Base-by-base conservation (phyloP, 116 monocot genomes). In the Iris pallida region DNA sequence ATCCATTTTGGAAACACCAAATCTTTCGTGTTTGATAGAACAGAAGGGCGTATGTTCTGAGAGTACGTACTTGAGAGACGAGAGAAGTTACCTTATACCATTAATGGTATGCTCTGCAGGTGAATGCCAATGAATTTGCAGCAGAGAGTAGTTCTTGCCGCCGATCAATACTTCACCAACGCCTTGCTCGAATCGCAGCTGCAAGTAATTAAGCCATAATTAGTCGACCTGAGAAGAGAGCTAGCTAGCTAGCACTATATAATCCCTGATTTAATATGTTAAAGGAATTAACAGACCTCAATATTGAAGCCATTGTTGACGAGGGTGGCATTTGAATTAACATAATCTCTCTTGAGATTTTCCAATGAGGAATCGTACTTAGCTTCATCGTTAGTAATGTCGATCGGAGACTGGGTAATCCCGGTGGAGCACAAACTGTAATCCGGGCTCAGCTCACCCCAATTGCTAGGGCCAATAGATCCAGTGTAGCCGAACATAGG, bases 21-120 rank as follows among this genome's bases (percentile, higher is more conserved):
- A n/a, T n/a, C n/a, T n/a, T n/a, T n/a, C n/a, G n/a, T n/a, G n/a
- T n/a, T n/a, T n/a, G n/a, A n/a, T n/a, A n/a, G n/a, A n/a, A n/a
- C n/a, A n/a, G n/a, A n/a, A n/a, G n/a, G n/a, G n/a, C n/a, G n/a
- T n/a, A n/a, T n/a, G n/a, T n/a, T n/a, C n/a, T n/a, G n/a, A n/a
- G n/a, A n/a, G n/a, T n/a, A n/a, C n/a, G n/a, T n/a, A n/a, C n/a
- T n/a, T n/a, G n/a, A n/a, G n/a, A n/a, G n/a, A n/a, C n/a, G n/a
- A n/a, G n/a, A n/a, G n/a, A n/a, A n/a, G n/a, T n/a, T n/a, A 78
- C 84, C 75, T 55, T 57, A 73, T 19, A 4, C 81, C 84, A 45
- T 84, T 55, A 53, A 88, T 69, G 14, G 81, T 81, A 73, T 88
- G 84, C 62, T 88, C 88, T 14, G 84, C 68, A 51, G 88, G 88